Percentiles rank a stretch among this genome's conserved stretches.
Conservation (phyloP, 192 early-diverging fungal genomes). For the Linnemannia schmuckeri region DNA sequence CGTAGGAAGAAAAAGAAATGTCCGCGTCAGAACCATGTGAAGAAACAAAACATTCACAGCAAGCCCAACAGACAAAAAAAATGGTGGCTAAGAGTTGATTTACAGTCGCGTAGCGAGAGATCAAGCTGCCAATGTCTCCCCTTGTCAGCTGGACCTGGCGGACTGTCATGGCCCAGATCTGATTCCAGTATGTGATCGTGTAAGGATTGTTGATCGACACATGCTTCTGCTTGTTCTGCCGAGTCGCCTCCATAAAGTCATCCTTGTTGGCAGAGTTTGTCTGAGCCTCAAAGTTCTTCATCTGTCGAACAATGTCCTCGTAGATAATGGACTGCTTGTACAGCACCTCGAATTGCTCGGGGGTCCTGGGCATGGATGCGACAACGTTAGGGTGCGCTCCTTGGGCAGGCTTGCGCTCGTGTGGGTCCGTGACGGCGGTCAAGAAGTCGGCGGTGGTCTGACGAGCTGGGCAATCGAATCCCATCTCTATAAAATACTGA, state of each 20-base stretch:
- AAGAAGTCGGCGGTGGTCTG: slow-evolving; percentile 80
- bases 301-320: slow-evolving; percentile 49
- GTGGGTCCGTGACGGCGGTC: slow-evolving; percentile 72
- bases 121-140: slow-evolving; percentile 60
- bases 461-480: slow-evolving; percentile 69
- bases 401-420: slow-evolving; percentile 60
- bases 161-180: slow-evolving; percentile 65
- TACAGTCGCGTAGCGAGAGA: slow-evolving; percentile 65
- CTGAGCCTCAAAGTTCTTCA: slow-evolving; percentile 52
- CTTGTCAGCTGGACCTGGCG: slow-evolving; percentile 73
- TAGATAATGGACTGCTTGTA: slow-evolving; percentile 61
- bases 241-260: slow-evolving; percentile 57
- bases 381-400: slow-evolving; percentile 64
- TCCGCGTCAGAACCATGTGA: not conserved
- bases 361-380: slow-evolving; percentile 59
- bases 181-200: slow-evolving; percentile 70
- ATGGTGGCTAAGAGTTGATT: not conserved
- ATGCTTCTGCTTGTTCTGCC: slow-evolving; percentile 64
- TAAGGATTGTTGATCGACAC: slow-evolving; percentile 68
- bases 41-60: not conserved
- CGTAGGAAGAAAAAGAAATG: too few species aligned
- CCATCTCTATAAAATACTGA: slow-evolving; percentile 69
- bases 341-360: slow-evolving; percentile 69
- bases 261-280: slow-evolving; percentile 13
- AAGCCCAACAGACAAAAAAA: not conserved